Evolutionary conservation across 2,329 filamentous ascomycete genomes (phyloP).

Genomic region (Cladosporium halotolerans): DNA sequence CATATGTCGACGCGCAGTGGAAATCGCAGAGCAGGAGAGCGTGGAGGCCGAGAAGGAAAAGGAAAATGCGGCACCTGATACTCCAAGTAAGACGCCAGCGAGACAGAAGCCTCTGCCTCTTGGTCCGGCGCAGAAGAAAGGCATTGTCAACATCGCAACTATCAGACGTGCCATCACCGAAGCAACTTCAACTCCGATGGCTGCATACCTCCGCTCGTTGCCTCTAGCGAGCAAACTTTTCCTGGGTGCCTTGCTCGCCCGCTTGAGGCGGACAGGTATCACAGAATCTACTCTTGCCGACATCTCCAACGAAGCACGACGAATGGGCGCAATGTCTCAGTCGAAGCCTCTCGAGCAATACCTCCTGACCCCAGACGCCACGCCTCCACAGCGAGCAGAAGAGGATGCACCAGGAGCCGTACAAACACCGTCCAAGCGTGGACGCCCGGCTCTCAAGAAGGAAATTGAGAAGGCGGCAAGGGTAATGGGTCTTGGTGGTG

Average conservation of each 20-base stretch:
- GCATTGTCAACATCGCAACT: slow-evolving; percentile 80
- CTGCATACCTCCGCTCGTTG: slow-evolving; percentile 77
- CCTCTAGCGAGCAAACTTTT: slow-evolving; percentile 80
- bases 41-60: slow-evolving; percentile 26
- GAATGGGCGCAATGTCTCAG: slow-evolving; percentile 57
- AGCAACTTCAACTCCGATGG: slow-evolving; percentile 84
- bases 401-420: slow-evolving; percentile 27
- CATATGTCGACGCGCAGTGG: slow-evolving; percentile 90
- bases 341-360: slow-evolving; percentile 56
- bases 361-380: slow-evolving; percentile 44
- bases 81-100: slow-evolving; percentile 54
- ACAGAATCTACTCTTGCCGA: slow-evolving; percentile 85
- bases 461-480: slow-evolving; percentile 37
- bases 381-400: slow-evolving; percentile 20
- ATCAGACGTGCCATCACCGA: slow-evolving; percentile 94
- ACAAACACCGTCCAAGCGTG: slow-evolving; percentile 27
- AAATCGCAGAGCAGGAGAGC: slow-evolving; percentile 76
- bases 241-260: slow-evolving; percentile 71
- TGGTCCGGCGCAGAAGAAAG: slow-evolving; percentile 29
- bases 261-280: slow-evolving; percentile 75
- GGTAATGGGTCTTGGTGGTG: slow-evolving; percentile 58
- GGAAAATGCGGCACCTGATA: slow-evolving; percentile 44
- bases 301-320: slow-evolving; percentile 76
- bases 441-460: slow-evolving; percentile 26
- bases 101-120: slow-evolving; percentile 30